A percentile compares a stretch with the other conserved stretches of the same genome.
These are phyloP conservation scores for Diaporthe ilicicola DNA, from an alignment of 2,329 filamentous ascomycete species.

Conservation along the genomic window DNA sequence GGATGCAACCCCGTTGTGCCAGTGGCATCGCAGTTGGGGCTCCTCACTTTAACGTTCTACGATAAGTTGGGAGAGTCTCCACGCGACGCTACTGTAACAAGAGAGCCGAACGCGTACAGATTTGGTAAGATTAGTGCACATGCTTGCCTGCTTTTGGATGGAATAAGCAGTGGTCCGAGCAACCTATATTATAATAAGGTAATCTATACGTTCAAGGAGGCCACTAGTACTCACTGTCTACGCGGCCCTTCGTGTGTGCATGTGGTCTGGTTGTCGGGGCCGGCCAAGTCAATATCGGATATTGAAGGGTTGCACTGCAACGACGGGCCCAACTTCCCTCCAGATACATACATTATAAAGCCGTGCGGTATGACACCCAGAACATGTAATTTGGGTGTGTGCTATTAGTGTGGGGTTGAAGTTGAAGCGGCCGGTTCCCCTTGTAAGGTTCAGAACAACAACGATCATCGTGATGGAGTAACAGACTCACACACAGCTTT, in stretches of 20 bases:
- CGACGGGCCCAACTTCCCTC: not conserved
- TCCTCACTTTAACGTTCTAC: not conserved
- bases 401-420: not conserved
- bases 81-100: not conserved
- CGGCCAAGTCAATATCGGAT: not conserved
- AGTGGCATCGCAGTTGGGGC: not conserved
- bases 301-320: not conserved
- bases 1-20: not conserved
- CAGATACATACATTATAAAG: not conserved
- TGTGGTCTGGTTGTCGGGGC: too few species aligned
- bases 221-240: not conserved
- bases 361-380: not conserved
- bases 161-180: slow-evolving; percentile 5
- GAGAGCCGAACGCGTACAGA: not conserved
- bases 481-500: not conserved
- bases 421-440: not conserved
- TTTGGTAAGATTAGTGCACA: too few species aligned
- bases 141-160: not conserved
- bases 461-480: not conserved
- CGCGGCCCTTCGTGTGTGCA: not conserved
- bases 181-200: not conserved
- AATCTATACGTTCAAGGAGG: not conserved
- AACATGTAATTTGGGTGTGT: not conserved
- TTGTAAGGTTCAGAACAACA: slow-evolving; percentile 20
- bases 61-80: not conserved